Conservation (phyloP, 2,329 filamentous ascomycete species). For the Exophiala aquamarina region DNA sequence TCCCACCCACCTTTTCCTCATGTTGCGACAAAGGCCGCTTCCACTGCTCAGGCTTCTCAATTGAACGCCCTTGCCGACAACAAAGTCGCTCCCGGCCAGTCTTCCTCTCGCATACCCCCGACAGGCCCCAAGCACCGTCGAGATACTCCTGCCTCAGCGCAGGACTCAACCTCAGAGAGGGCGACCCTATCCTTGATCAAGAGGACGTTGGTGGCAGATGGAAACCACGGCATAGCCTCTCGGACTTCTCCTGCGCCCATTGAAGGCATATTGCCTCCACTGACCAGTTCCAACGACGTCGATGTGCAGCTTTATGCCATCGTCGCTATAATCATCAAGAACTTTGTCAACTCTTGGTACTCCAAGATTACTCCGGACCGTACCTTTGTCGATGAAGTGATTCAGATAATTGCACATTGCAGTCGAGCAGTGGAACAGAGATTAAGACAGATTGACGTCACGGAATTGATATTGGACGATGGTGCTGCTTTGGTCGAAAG, state of each 20-base stretch:
- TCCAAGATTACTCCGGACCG: slow-evolving; percentile 87
- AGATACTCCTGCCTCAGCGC: slow-evolving; percentile 25
- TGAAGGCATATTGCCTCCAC: slow-evolving; percentile 79
- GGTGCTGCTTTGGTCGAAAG: slow-evolving; percentile 76
- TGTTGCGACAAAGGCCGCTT: slow-evolving; percentile 33
- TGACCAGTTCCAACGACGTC: slow-evolving; percentile 92
- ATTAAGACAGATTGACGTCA: slow-evolving; percentile 76
- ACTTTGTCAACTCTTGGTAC: slow-evolving; percentile 94
- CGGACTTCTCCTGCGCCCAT: slow-evolving; percentile 66
- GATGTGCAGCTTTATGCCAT: slow-evolving; percentile 92
- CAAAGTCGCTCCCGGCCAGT: slow-evolving; percentile 29
- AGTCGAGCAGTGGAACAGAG: slow-evolving; percentile 85
- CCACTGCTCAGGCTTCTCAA: slow-evolving; percentile 33
- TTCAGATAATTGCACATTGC: slow-evolving; percentile 89
- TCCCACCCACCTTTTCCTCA: slow-evolving; percentile 23
- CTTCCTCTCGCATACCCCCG: slow-evolving; percentile 35
- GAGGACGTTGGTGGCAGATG: slow-evolving; percentile 66
- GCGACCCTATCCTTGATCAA: slow-evolving; percentile 80
- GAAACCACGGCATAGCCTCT: slow-evolving; percentile 49
- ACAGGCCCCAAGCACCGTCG: slow-evolving; percentile 26
- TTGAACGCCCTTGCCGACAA: slow-evolving; percentile 20
- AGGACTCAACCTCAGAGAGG: slow-evolving; percentile 66
- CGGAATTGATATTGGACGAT: slow-evolving; percentile 81
- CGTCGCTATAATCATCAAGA: slow-evolving; percentile 82
- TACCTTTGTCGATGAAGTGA: slow-evolving; percentile 79